A percentile compares a stretch with the other conserved stretches of the same genome.
Conservation (phyloP, 371 early-diverging fungal genomes). For the Rhizopus microsporus region DNA sequence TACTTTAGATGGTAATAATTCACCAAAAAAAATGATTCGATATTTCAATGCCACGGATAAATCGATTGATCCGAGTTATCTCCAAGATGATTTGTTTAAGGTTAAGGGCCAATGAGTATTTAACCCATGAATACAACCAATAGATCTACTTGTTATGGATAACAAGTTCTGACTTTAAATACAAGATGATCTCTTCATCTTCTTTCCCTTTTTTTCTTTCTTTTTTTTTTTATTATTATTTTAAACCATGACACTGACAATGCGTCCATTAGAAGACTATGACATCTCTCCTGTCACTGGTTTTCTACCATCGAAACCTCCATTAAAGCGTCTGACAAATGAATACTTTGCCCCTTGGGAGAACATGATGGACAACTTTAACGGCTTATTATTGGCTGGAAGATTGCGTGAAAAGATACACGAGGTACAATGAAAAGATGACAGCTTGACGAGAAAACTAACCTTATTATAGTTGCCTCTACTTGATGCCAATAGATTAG, state of each 20-base stretch:
- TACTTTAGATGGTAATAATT: no score
- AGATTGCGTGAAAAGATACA: conserved; percentile 69
- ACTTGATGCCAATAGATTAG: conserved; percentile 64
- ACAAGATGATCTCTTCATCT: not conserved
- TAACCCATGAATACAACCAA: no score
- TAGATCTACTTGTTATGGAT: no score
- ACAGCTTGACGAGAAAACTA: conserved; percentile 2
- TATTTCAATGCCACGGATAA: no score
- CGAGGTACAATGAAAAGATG: conserved; percentile 51
- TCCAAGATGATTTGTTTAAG: no score
- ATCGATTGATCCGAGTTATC: no score
- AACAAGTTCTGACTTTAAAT: no score
- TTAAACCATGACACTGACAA: not conserved
- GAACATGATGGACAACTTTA: conserved; percentile 73
- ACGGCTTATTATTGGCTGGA: conserved; percentile 77
- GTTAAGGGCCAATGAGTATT: no score
- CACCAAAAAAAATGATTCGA: no score
- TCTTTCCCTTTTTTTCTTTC: conserved; percentile 3
- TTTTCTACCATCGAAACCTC: conserved; percentile 81
- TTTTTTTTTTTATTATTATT: not conserved
- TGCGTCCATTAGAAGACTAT: conserved; percentile 70
- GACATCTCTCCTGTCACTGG: conserved; percentile 86
- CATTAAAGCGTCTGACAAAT: conserved; percentile 70
- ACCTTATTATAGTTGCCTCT: conserved; percentile 66
- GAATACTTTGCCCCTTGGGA: conserved; percentile 92